phyloP scores from a whole-genome alignment of 208 protist species.

The Wallacemonas sp. region DNA sequence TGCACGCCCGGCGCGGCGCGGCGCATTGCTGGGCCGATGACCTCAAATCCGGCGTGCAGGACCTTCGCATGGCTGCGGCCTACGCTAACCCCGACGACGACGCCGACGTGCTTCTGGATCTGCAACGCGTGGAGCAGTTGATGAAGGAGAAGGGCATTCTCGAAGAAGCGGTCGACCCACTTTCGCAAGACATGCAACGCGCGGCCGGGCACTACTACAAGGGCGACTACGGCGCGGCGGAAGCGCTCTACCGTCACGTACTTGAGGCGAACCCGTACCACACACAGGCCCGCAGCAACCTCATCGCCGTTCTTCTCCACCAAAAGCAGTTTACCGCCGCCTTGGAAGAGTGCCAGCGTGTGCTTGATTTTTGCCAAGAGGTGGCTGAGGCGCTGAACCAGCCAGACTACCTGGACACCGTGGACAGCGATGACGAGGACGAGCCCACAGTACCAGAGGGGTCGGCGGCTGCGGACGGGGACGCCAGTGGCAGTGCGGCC shows the following conservation, averaged over 20 bases:
- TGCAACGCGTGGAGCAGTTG: constrained; percentile 50
- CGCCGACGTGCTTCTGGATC: constrained; percentile 53
- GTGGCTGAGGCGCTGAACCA: constrained; percentile 82
- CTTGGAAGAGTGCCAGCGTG: constrained; percentile 55
- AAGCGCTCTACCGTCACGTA: constrained; percentile 50
- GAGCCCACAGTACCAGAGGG: constrained; percentile 6
- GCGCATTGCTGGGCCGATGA: constrained; percentile 82
- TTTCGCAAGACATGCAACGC: constrained; percentile 45
- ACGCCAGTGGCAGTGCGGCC: constrained; percentile 5
- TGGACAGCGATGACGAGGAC: constrained; percentile 83
- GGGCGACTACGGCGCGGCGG: constrained; percentile 54
- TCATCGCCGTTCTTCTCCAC: constrained; percentile 69
- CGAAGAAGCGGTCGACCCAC: constrained; percentile 20
- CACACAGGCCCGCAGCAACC: constrained; percentile 69
- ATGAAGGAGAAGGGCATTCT: constrained; percentile 46
- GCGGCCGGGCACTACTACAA: constrained; percentile 72
- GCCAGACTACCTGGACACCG: constrained; percentile 60
- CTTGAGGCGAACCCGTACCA: constrained; percentile 57
- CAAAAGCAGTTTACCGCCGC: constrained; percentile 62
- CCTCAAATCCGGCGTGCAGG: constrained; percentile 52
- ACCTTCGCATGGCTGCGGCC: constrained; percentile 81
- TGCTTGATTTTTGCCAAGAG: constrained; percentile 77
- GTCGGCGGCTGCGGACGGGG: background rate
- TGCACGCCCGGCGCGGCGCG: constrained; percentile 79
- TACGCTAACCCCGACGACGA: constrained; percentile 70